Percentiles rank a stretch among this genome's conserved stretches.
phyloP scores from a whole-genome alignment of 1,284 basidiomycete species.

The Moesziomyces globuligerus region DNA sequence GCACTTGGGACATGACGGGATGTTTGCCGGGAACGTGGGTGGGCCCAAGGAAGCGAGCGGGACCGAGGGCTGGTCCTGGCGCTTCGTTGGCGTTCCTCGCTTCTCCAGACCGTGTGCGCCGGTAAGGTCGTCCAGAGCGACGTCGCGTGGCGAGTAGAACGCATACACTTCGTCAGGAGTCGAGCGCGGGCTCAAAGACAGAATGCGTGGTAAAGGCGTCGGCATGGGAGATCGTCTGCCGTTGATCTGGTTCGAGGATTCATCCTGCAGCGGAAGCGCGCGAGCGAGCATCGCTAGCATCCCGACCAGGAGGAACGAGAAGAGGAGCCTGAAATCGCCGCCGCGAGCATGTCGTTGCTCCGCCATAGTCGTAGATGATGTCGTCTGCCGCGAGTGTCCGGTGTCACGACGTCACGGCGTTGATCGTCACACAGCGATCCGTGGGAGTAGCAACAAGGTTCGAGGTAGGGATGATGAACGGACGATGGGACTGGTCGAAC shows the following conservation, averaged over 20 bases:
- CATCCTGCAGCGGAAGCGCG: constrained; percentile 9
- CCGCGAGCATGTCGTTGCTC: background rate
- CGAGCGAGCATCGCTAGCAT: background rate
- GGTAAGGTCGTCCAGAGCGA: background rate
- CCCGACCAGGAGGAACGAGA: background rate
- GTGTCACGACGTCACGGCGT: no score
- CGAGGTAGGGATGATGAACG: no score
- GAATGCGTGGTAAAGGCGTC: constrained; percentile 28
- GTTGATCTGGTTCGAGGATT: background rate
- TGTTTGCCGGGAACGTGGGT: constrained; percentile 49
- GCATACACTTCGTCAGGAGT: constrained; percentile 48
- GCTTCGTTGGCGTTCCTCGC: constrained; percentile 3
- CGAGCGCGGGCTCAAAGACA: constrained; percentile 18
- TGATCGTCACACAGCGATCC: no score
- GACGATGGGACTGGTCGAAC: no score
- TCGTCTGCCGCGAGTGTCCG: no score
- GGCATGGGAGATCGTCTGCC: constrained; percentile 20
- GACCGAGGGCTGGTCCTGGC: constrained; percentile 42
- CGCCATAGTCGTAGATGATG: background rate
- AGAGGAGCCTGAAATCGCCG: background rate
- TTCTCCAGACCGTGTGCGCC: background rate
- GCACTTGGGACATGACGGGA: constrained; percentile 55
- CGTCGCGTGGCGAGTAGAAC: constrained; percentile 37
- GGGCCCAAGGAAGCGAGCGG: constrained; percentile 43
- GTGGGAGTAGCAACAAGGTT: no score